Conservation (phyloP, 495 filamentous ascomycete species). For the Sporormia fimetaria region DNA sequence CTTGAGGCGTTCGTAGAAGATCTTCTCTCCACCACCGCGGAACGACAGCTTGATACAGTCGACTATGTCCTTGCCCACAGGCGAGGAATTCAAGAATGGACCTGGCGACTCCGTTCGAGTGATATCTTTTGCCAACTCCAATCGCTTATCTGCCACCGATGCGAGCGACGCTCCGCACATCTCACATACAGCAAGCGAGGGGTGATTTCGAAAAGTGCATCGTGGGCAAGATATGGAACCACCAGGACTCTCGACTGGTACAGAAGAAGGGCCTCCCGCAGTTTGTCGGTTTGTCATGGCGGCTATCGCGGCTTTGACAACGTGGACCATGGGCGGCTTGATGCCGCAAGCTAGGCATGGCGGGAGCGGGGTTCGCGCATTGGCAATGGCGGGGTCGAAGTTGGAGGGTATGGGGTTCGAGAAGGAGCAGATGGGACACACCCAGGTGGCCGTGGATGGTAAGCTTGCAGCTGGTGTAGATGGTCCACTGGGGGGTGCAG, state of each 20-base stretch:
- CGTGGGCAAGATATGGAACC: slow-evolving; percentile 59
- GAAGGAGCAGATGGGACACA: slow-evolving; percentile 93
- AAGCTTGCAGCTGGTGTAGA: too few relatives aligned
- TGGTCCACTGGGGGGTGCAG: slow-evolving; percentile 39
- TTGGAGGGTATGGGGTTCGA: slow-evolving; percentile 93
- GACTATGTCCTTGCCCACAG: slow-evolving; percentile 42
- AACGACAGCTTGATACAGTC: slow-evolving; percentile 90
- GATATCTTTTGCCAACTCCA: slow-evolving; percentile 35
- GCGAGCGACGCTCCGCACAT: slow-evolving; percentile 75
- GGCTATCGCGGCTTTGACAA: slow-evolving; percentile 74
- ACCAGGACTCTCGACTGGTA: too few relatives aligned
- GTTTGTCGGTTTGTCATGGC: slow-evolving; percentile 29
- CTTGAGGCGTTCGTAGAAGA: slow-evolving; percentile 81
- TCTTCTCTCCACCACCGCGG: slow-evolving; percentile 74
- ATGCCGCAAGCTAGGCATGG: slow-evolving; percentile 92
- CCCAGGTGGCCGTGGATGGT: slow-evolving; percentile 81
- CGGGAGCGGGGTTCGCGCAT: slow-evolving; percentile 60
- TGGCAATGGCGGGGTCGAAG: slow-evolving; percentile 73
- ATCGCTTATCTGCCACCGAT: slow-evolving; percentile 35
- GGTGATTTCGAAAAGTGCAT: slow-evolving; percentile 91
- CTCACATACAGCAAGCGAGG: slow-evolving; percentile 74
- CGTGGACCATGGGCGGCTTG: slow-evolving; percentile 67
- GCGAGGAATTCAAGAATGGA: slow-evolving; percentile 39
- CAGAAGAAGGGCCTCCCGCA: not conserved
- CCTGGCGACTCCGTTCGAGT: slow-evolving; percentile 64